A percentile compares a stretch with the other conserved stretches of the same genome.
Conservation (phyloP, 1,284 basidiomycete genomes). For the Malassezia sp. region DNA sequence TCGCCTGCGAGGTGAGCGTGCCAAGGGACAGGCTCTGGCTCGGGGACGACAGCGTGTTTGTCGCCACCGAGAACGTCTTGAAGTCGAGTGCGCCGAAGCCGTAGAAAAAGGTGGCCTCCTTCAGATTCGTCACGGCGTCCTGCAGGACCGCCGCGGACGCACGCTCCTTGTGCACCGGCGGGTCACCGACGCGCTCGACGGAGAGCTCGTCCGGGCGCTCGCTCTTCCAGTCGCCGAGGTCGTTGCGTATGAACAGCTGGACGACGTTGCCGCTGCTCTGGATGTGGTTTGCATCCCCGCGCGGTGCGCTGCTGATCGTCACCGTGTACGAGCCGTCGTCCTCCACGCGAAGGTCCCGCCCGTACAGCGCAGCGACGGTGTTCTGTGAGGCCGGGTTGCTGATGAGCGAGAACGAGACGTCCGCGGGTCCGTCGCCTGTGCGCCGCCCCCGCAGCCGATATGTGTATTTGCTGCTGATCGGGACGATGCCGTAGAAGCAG, state of each 20-base stretch:
- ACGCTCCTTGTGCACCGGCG: not conserved
- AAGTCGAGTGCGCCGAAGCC: conserved; percentile 15
- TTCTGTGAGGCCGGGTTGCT: conserved; percentile 14
- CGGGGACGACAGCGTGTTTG: conserved; percentile 2
- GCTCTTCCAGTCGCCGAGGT: conserved; percentile 13
- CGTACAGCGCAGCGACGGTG: conserved; percentile 5
- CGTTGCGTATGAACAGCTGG: conserved; percentile 13
- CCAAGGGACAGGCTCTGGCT: conserved; percentile 7
- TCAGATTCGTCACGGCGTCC: conserved; percentile 1
- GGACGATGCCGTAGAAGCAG: conserved; percentile 13
- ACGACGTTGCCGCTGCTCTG: conserved; percentile 4
- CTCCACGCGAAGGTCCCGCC: conserved; percentile 8
- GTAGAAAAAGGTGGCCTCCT: conserved; percentile 13
- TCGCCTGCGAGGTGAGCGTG: conserved; percentile 15
- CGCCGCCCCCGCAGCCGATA: conserved; percentile 11
- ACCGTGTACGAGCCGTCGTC: conserved; percentile 12
- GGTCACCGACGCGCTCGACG: conserved; percentile 4
- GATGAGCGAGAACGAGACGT: conserved; percentile 14
- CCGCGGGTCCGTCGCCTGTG: conserved; percentile 6
- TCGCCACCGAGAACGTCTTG: conserved; percentile 5
- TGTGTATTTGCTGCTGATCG: conserved; percentile 13
- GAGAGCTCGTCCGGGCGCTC: conserved; percentile 11
- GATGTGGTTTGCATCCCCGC: conserved; percentile 5
- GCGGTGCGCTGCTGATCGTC: conserved; percentile 4
- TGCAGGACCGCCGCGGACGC: conserved; percentile 3